Base-by-base conservation (phyloP, 768 basidiomycete genomes). In the Plicaturopsis crispa region DNA sequence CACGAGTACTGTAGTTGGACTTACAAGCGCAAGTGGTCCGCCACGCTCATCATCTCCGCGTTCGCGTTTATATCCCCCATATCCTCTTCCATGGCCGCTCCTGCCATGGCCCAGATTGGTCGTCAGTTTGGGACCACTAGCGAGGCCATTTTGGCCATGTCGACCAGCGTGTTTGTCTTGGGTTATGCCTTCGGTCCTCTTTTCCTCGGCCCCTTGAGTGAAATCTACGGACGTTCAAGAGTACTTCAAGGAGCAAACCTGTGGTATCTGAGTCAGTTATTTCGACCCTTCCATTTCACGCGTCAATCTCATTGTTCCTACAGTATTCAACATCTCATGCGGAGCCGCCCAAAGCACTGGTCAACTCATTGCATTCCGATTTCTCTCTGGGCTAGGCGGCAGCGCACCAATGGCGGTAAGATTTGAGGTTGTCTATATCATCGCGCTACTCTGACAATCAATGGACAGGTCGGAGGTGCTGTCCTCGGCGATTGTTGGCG, bases 1-100 rank as follows among this genome's bases (percentile, higher is more conserved):
- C 2, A 14, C 4, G 16, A 30, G 21, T 5, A 31, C 20, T 33
- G 6, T 39, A 78, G 82, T 50, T 83, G 82, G 81, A 50, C 63
- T 4, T 69, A 63, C 38, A 62, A 52, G 21, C 61, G 60, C 47
- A 84, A 80, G 65, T 83, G 80, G 83, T 69, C 65, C 0, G 75
- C 74, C 0, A 81, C 78, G 0, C 45, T 69, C n/a, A 66, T 82
- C 20, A 73, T 83, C 0, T 82, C 82, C 0, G 62, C 66, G 0
- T 85, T 81, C 51, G 78, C 82, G 0, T 80, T 84, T 50, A 80
- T 84, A 24, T 67, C 65, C 5, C 80, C 83, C 0, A 63, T 86
- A 0, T 76, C 83, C 0, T 88, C 85, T 4, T 74, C 82, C 4
- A 84, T 84, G 76, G 61, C 85, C 1, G 78, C 85, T 0, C 84